Base-by-base conservation (phyloP, 2,329 filamentous ascomycete genomes). In the Drechmeria coniospora region DNA sequence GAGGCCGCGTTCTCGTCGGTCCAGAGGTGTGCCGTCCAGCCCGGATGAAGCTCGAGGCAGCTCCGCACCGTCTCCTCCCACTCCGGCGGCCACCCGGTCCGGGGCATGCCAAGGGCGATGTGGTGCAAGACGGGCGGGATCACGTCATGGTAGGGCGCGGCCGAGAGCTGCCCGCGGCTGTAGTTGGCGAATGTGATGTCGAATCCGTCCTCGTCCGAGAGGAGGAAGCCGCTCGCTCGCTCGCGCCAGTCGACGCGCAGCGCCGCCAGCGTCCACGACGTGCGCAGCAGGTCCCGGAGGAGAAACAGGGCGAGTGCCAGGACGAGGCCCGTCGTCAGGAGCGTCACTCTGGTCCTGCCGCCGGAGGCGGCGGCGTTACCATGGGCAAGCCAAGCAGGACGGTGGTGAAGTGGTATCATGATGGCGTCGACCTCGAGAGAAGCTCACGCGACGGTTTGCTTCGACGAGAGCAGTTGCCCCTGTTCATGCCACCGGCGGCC, bases 71-170 rank as follows among this genome's bases (percentile, higher is more conserved):
- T 40, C 7, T 41, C 36, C 13, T 36, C 31, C 50, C 50, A 53
- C 21, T 42, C 37, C 3, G 21, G 14, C 19, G 32, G 34, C 34
- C 39, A 30, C 14, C 32, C 10, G 31, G 30, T 18, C 32, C 36
- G 13, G 12, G 39, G 38, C 3, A 39, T 37, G 5, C 47, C 47
- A 4, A 53, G 38, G 14, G 45, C 39, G 18, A 54, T 50, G 31
- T 54, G 50, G 26, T 53, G 50, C 15, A 53, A 29, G 10, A 53
- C 33, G n/a, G 49, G 39, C 3, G 50, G 50, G 3, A 54, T 42
- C 5, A 39, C 35, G 31, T 52, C 48, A 13, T 41, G 29, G 29
- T 43, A 41, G 8, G 46, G 42, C 15, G 32, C 32, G 6, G 49
- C 44, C 17, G 40, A 41, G n/a, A 39, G 33, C 32, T 50, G 47